Base-by-base conservation (phyloP, 1,284 basidiomycete genomes). In the Boletus calvinii region DNA sequence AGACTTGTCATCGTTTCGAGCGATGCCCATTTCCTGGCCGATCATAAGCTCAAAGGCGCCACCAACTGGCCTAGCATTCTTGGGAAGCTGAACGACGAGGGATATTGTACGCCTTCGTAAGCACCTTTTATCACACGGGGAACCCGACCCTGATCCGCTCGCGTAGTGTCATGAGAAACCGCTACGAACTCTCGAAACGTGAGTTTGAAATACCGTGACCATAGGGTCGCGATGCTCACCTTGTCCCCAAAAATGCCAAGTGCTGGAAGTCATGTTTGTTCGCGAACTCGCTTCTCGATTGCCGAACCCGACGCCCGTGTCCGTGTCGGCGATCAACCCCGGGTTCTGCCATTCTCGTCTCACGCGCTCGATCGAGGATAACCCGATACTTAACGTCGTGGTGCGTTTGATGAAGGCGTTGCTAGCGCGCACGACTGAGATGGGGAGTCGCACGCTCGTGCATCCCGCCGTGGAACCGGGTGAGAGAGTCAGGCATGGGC, bases 151-250 rank as follows among this genome's bases (percentile, higher is more conserved):
- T 42, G 35, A 57, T 52, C 30, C 18, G 3, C 13, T 45, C 12
- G 13, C 24, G 8, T 43, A 66, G 59, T 3, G 44, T 26, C 26
- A 26, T 26, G 26, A 6, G 26, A 26, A 26, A 47, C 6, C 70
- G 70, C 4, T 76, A 75, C 51, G 43, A 48, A 15, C 46, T 69
- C 13, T 62, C 73, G 2, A 75, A 75, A 49, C 46, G 72, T 75
- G 45, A 53, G 67, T 58, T 26, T 26, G 7, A 52, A 8, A 26
- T 22, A 9, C 22, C n/a, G 5, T 36, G 12, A 1, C 11, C 24
- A 29, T 1, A 26, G 26, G 26, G 26, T 26, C 26, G 26, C 26
- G 26, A 26, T 26, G 7, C 29, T 52, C 0, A 52, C 42, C 30
- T 39, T 34, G 17, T 26, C 26, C 8, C 26, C 4, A 46, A 40